A percentile compares a stretch with the other conserved stretches of the same genome.
Conservation (phyloP, 2,329 filamentous ascomycete genomes). For the Aspergillus neoniger region DNA sequence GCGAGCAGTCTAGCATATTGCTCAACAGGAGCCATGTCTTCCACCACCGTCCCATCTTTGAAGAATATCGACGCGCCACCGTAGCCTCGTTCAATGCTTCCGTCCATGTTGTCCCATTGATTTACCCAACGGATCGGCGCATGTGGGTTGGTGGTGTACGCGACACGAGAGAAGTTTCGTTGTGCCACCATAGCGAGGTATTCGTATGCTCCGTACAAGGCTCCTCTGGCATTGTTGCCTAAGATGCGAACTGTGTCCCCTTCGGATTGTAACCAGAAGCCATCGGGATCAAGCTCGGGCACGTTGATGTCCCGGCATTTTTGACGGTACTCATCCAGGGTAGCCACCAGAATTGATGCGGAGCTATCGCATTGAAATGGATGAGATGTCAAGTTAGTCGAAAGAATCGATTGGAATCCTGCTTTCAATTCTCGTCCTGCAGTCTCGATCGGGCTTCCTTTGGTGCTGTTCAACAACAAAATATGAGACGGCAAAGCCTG, state of each 20-base stretch:
- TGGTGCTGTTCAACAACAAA: constrained; percentile 56
- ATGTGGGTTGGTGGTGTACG: constrained; percentile 57
- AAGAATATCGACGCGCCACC: constrained; percentile 71
- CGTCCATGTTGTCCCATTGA: constrained; percentile 71
- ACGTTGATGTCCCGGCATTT: constrained; percentile 20
- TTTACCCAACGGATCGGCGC: constrained; percentile 70
- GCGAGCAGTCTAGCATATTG: constrained; percentile 68
- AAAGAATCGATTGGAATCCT: constrained; percentile 61
- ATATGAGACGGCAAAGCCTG: constrained; percentile 52
- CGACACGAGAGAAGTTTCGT: constrained; percentile 53
- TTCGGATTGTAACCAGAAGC: constrained; percentile 61
- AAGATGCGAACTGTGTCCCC: constrained; percentile 57
- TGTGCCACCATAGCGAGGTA: constrained; percentile 67
- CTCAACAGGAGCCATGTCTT: constrained; percentile 60
- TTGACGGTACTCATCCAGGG: constrained; percentile 32
- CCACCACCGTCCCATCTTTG: constrained; percentile 54
- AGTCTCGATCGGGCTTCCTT: constrained; percentile 58
- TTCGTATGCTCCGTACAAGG: constrained; percentile 69
- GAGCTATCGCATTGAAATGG: constrained; percentile 24
- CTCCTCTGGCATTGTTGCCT: constrained; percentile 66
- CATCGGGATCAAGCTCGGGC: constrained; percentile 42
- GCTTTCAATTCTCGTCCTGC: constrained; percentile 61
- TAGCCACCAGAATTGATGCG: constrained; percentile 34
- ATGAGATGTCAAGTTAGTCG: constrained; percentile 45
- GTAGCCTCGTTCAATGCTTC: constrained; percentile 69